Conservation (phyloP, 2,329 filamentous ascomycete genomes). For the Dothidotthia symphoricarpi region DNA sequence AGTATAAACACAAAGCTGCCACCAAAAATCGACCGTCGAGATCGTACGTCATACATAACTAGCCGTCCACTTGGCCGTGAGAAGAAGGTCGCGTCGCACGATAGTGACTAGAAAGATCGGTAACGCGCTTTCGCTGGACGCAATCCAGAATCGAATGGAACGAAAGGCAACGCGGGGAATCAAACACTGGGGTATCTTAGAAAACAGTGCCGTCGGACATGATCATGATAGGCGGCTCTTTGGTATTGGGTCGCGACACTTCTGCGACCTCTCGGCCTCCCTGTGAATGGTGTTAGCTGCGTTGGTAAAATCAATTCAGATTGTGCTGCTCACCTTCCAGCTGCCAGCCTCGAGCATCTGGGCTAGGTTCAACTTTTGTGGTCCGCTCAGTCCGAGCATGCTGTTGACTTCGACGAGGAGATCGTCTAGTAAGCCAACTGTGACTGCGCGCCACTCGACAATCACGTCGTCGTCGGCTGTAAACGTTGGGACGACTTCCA, state of each 20-base stretch:
- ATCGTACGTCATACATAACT: conserved; percentile 27
- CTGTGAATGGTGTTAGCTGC: conserved; percentile 47
- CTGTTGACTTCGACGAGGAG: conserved; percentile 68
- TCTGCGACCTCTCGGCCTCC: conserved; percentile 94
- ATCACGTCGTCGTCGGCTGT: conserved; percentile 72
- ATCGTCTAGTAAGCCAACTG: conserved; percentile 71
- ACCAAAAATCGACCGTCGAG: conserved; percentile 26
- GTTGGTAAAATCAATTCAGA: conserved; percentile 1
- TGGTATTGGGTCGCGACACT: conserved; percentile 91
- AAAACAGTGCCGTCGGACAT: conserved; percentile 96
- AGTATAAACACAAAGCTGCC: conserved; percentile 22
- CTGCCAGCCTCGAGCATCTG: conserved; percentile 94
- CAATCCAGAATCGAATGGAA: conserved; percentile 18
- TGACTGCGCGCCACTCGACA: conserved; percentile 75
- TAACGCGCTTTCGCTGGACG: conserved; percentile 17
- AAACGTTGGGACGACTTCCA: conserved; percentile 74
- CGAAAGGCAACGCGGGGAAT: conserved; percentile 24
- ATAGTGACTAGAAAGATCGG: conserved; percentile 11
- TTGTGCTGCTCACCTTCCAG: conserved; percentile 74
- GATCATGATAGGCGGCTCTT: conserved; percentile 94
- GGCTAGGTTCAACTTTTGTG: conserved; percentile 70
- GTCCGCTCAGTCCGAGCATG: conserved; percentile 65
- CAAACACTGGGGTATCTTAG: conserved; percentile 53
- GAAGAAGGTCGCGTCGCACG: conserved; percentile 13
- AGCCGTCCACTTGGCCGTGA: conserved; percentile 17